A percentile compares a stretch with the other conserved stretches of the same genome.
These are phyloP conservation scores for Penicillium malachiteum DNA, from an alignment of 495 filamentous ascomycete species.

Conservation along the genomic window DNA sequence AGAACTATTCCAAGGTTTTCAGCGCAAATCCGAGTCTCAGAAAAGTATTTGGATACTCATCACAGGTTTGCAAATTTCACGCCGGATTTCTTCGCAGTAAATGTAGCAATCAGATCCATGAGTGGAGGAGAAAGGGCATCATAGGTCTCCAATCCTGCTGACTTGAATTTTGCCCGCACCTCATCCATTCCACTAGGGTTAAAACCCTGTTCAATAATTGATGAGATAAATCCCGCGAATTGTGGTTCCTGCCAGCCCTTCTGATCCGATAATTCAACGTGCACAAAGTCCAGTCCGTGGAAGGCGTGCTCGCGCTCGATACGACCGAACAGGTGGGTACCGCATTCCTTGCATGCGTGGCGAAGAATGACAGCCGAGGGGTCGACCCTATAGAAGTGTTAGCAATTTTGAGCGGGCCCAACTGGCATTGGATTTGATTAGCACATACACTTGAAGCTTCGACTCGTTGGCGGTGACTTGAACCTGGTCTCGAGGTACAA, in stretches of 20 bases:
- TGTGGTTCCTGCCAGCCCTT: slow-evolving; percentile 63
- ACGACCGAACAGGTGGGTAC: slow-evolving; percentile 56
- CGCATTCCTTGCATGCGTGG: slow-evolving; percentile 55
- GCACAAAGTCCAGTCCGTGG: slow-evolving; percentile 61
- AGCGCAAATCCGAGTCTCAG: no score
- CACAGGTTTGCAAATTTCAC: slow-evolving; percentile 25
- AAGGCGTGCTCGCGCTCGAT: slow-evolving; percentile 62
- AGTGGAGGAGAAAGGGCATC: slow-evolving; percentile 54
- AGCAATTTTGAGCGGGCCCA: background rate
- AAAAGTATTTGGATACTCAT: background rate
- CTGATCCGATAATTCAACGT: slow-evolving; percentile 54
- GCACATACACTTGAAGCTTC: slow-evolving; percentile 45
- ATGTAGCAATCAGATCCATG: slow-evolving; percentile 60
- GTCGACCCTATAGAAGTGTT: slow-evolving; percentile 36
- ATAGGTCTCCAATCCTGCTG: slow-evolving; percentile 52
- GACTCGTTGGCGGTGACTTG: slow-evolving; percentile 48
- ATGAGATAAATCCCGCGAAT: slow-evolving; percentile 60
- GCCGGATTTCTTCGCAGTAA: slow-evolving; percentile 46
- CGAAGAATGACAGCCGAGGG: slow-evolving; percentile 53
- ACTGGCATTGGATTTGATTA: background rate
- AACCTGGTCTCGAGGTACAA: slow-evolving; percentile 48
- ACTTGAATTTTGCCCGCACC: slow-evolving; percentile 47
- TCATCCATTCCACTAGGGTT: slow-evolving; percentile 50
- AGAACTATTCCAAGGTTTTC: no score
- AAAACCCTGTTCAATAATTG: slow-evolving; percentile 62